These are phyloP conservation scores for Dendrocalamus latiflorus DNA, from an alignment of 202 grass and related monocot genomes.

Conservation along the genomic window DNA sequence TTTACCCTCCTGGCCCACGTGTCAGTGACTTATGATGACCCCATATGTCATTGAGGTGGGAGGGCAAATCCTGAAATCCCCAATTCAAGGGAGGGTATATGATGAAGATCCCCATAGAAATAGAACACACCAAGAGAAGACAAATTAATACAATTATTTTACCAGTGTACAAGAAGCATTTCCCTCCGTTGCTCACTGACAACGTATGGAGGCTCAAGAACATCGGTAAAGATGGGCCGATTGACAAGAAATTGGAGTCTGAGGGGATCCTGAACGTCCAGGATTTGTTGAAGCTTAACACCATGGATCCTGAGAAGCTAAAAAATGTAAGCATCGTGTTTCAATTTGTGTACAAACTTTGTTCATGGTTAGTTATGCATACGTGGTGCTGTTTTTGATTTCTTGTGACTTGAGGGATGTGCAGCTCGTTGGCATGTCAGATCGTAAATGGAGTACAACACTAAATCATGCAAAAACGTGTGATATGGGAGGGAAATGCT, in stretches of 20 bases:
- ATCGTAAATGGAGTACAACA: conserved; percentile 30
- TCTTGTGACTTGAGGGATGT: not conserved
- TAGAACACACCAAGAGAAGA: too few species aligned
- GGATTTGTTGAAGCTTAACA: conserved; percentile 60
- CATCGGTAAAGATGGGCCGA: conserved; percentile 52
- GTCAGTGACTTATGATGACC: too few species aligned
- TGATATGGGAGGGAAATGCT: conserved; percentile 21
- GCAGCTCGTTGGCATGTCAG: conserved; percentile 51
- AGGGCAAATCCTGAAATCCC: too few species aligned
- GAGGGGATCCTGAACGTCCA: conserved; percentile 48
- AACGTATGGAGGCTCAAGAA: conserved; percentile 59
- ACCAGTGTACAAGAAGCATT: conserved; percentile 59
- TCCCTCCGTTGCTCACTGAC: conserved; percentile 44
- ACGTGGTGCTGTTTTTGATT: not conserved
- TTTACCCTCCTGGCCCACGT: too few species aligned
- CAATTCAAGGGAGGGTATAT: too few species aligned
- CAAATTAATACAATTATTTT: not conserved
- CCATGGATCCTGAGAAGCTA: conserved; percentile 34
- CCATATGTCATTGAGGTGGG: too few species aligned
- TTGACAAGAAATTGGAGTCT: conserved; percentile 27
- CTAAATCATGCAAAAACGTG: conserved; percentile 53
- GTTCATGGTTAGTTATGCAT: not conserved
- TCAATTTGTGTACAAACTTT: not conserved
- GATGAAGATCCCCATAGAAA: too few species aligned
- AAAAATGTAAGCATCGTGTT: conserved; percentile 32